Percentiles rank a stretch among this genome's conserved stretches.
phyloP scores from a whole-genome alignment of 2,329 filamentous ascomycete genomes.

The Fusarium torreyae region DNA sequence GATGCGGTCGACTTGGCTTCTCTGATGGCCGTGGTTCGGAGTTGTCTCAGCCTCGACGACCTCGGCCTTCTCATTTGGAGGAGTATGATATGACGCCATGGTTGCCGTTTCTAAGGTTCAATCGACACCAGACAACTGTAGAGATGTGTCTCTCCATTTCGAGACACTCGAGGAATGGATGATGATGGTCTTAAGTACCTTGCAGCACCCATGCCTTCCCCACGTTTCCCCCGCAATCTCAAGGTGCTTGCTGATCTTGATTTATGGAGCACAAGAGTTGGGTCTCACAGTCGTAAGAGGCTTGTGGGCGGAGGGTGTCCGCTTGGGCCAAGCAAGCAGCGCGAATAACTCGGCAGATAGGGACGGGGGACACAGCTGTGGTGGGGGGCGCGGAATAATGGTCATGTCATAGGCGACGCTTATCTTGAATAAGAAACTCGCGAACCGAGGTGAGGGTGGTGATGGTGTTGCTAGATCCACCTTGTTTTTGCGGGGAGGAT shows the following conservation, averaged over 20 bases:
- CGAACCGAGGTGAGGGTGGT: neutral
- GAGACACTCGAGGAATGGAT: slow-evolving; percentile 18
- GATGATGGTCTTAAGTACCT: slow-evolving; percentile 41
- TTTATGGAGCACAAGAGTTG: slow-evolving; percentile 4
- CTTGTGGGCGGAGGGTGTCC: slow-evolving; percentile 21
- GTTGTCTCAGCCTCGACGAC: slow-evolving; percentile 45
- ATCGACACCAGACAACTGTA: neutral
- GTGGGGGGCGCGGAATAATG: slow-evolving; percentile 16
- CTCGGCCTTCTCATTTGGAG: slow-evolving; percentile 42
- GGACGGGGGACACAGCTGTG: slow-evolving; percentile 2
- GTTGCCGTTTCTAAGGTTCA: neutral
- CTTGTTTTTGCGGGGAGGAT: slow-evolving; percentile 11
- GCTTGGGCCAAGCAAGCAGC: neutral
- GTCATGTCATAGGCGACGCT: slow-evolving; percentile 18
- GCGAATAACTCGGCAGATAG: slow-evolving; percentile 19
- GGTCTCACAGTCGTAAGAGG: slow-evolving; percentile 35
- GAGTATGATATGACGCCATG: slow-evolving; percentile 37
- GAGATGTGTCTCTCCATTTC: neutral
- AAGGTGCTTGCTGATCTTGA: slow-evolving; percentile 15
- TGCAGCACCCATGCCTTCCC: slow-evolving; percentile 27
- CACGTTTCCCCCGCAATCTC: slow-evolving; percentile 38
- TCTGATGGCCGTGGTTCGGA: slow-evolving; percentile 7
- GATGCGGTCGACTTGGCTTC: slow-evolving; percentile 28
- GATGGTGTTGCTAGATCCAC: slow-evolving; percentile 8
- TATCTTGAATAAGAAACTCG: slow-evolving; percentile 32